These are phyloP conservation scores for Blastocystis sp. DNA, from an alignment of 352 stramenopile genomes.

Conservation along the genomic window DNA sequence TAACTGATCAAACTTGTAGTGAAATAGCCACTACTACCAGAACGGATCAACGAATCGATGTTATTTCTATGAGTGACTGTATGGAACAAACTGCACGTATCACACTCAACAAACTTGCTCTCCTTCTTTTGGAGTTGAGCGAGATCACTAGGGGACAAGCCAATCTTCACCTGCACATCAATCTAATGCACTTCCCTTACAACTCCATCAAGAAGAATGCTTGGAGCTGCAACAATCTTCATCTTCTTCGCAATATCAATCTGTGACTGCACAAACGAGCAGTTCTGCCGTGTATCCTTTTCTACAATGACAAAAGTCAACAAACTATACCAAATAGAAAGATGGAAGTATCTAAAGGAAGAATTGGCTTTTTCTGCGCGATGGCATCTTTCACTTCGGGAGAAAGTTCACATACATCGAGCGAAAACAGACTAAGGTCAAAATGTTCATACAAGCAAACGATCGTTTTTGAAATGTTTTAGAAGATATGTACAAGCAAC, in stretches of 20 bases:
- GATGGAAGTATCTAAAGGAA: slow-evolving; percentile 24
- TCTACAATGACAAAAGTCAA: background rate
- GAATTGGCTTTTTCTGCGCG: background rate
- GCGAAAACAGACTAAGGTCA: background rate
- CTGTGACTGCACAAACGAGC: slow-evolving; percentile 5
- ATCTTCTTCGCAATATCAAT: slow-evolving; percentile 33
- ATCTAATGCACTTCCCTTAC: background rate
- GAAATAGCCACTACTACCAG: background rate
- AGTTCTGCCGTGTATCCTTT: background rate
- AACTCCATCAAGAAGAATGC: background rate
- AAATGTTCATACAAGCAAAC: background rate
- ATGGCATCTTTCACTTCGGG: background rate
- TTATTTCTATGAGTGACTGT: background rate
- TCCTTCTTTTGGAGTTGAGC: background rate
- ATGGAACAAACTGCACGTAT: background rate
- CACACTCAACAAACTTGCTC: background rate
- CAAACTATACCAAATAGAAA: slow-evolving; percentile 19
- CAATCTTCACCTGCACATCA: slow-evolving; percentile 18
- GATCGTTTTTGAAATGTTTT: background rate
- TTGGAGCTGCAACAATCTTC: slow-evolving; percentile 2
- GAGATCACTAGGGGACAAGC: background rate
- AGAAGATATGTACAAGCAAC: background rate
- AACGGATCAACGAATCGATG: background rate
- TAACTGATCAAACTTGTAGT: slow-evolving; percentile 8
- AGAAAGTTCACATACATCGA: background rate